Evolutionary conservation across 306 rosid species (phyloP).

Genomic region (Sicyos baderoa): DNA sequence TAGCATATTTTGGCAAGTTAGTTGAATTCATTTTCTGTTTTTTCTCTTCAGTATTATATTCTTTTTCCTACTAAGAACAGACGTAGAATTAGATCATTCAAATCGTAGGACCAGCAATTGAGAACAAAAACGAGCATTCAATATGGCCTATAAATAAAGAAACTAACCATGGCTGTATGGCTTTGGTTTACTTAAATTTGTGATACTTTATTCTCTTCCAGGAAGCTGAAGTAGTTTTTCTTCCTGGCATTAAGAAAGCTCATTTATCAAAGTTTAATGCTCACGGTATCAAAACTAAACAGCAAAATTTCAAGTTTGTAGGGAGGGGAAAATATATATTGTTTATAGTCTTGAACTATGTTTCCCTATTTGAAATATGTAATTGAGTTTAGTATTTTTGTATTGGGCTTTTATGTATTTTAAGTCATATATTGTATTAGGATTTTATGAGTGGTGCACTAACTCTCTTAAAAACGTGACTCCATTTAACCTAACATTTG

Average conservation of each 20-base stretch:
- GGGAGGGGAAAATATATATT: neutral
- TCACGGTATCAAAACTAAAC: neutral
- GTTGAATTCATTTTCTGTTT: neutral
- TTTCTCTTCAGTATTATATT: neutral
- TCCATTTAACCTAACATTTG: no score
- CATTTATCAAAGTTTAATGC: neutral
- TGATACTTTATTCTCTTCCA: slow-evolving; percentile 66
- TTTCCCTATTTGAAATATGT: no score
- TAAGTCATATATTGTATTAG: no score
- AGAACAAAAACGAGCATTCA: neutral
- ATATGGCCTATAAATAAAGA: neutral
- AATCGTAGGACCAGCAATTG: neutral
- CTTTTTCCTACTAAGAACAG: neutral
- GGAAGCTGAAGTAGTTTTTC: slow-evolving; percentile 63
- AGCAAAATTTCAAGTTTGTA: neutral
- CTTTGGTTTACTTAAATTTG: slow-evolving; percentile 80
- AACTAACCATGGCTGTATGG: slow-evolving; percentile 51
- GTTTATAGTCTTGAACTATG: no score
- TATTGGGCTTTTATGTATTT: no score
- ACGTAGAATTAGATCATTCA: neutral
- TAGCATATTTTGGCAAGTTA: slow-evolving; percentile 8
- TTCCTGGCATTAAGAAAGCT: slow-evolving; percentile 33
- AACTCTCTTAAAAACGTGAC: no score
- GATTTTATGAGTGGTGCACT: no score
- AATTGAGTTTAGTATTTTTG: no score